Percentiles rank a stretch among this genome's conserved stretches.
These are phyloP conservation scores for Trichosporon sp. DNA, from an alignment of 1,284 basidiomycete species.

Conservation along the genomic window DNA sequence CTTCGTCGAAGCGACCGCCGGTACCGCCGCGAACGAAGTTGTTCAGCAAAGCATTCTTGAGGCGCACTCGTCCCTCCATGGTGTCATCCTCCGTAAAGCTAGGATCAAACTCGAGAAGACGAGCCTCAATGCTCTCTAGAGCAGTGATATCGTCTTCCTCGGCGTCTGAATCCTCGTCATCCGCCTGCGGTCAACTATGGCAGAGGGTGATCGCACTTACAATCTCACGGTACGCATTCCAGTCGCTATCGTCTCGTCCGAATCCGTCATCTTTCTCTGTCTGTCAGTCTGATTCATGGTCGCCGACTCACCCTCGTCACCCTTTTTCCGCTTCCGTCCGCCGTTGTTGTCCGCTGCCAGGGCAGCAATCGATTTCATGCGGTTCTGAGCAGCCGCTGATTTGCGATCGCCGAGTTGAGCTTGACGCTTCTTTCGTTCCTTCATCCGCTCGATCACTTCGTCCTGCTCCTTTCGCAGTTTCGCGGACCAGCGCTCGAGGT, in stretches of 20 bases:
- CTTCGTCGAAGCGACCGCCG: constrained; percentile 58
- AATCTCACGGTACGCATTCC: constrained; percentile 97
- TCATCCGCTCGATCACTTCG: constrained; percentile 73
- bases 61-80: constrained; percentile 66
- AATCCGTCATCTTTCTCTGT: constrained; percentile 75
- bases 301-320: constrained; percentile 60
- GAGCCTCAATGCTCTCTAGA: constrained; percentile 70
- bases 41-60: constrained; percentile 73
- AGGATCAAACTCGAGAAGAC: constrained; percentile 77
- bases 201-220: constrained; percentile 50
- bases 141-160: constrained; percentile 85
- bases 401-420: constrained; percentile 86
- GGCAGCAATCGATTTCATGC: constrained; percentile 95
- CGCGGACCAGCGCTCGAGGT: constrained; percentile 66
- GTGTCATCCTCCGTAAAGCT: constrained; percentile 76
- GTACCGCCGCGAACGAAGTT: constrained; percentile 62
- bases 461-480: constrained; percentile 71
- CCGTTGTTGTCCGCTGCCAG: constrained; percentile 72
- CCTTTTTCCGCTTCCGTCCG: constrained; percentile 67
- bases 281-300: constrained; percentile 1
- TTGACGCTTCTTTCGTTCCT: constrained; percentile 72
- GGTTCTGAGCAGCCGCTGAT: constrained; percentile 86
- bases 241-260: constrained; percentile 91
- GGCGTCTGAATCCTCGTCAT: constrained; percentile 80
- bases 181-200: constrained; percentile 55